Conservation (phyloP, 1,139 yeast genomes). For the Saccharomycopsis hybrid region DNA sequence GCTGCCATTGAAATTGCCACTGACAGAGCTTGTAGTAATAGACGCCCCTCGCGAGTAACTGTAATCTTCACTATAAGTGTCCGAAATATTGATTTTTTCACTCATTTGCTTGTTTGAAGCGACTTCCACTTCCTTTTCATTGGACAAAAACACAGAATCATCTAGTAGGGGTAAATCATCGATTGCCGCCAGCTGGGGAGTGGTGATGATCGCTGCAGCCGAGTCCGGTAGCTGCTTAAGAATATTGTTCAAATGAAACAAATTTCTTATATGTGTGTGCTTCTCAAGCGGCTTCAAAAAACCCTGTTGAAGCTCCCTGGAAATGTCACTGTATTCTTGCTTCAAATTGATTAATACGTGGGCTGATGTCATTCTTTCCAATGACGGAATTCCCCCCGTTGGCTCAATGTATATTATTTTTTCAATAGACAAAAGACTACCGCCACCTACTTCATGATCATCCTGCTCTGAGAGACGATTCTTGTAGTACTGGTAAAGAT, state of each 20-base stretch:
- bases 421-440: conserved; percentile 52
- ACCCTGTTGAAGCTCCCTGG: conserved; percentile 43
- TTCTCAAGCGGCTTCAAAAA: conserved; percentile 20
- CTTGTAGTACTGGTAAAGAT: conserved; percentile 11
- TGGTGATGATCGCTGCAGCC: conserved; percentile 35
- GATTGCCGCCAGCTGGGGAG: conserved; percentile 23
- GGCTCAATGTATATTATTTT: conserved; percentile 75
- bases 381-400: conserved; percentile 87
- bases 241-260: conserved; percentile 30
- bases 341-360: conserved; percentile 83
- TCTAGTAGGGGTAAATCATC: conserved; percentile 18
- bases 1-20: no score
- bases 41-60: no score
- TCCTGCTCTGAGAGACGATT: conserved; percentile 4
- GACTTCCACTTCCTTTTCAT: not conserved
- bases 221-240: conserved; percentile 31
- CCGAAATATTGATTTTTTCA: conserved; percentile 10
- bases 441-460: conserved; percentile 1
- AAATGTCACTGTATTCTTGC: conserved; percentile 70
- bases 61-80: conserved; percentile 16
- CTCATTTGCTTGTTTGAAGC: not conserved
- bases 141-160: no score
- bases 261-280: conserved; percentile 28
- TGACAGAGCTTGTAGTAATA: no score
- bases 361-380: conserved; percentile 72